Percentiles rank a stretch among this genome's conserved stretches.
Evolutionary conservation across 768 basidiomycete species (phyloP).

Genomic region (Mycena sanguinolenta): DNA sequence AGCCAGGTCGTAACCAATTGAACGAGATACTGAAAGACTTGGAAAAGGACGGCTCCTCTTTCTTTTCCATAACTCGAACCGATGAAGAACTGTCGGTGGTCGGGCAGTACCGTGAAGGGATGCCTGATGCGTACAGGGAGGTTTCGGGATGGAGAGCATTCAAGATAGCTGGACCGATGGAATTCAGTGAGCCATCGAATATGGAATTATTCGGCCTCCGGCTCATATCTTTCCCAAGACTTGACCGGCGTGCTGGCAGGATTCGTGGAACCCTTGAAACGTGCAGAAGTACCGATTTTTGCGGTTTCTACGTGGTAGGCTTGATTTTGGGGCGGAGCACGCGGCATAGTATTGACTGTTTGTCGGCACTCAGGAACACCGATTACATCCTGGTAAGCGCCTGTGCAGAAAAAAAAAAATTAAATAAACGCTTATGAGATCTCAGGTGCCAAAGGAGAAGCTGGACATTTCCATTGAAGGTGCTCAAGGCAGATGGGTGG

Average conservation of each 20-base stretch:
- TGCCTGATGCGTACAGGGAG: constrained; percentile 52
- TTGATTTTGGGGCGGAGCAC: not conserved
- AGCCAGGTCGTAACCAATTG: constrained; percentile 37
- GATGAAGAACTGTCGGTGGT: constrained; percentile 73
- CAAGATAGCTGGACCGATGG: constrained; percentile 76
- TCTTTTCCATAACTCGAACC: constrained; percentile 72
- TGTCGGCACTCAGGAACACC: constrained; percentile 65
- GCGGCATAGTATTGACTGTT: constrained; percentile 17
- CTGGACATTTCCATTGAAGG: constrained; percentile 55
- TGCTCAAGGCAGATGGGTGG: constrained; percentile 68
- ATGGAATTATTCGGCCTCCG: not conserved
- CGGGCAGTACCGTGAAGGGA: constrained; percentile 54
- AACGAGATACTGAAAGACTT: constrained; percentile 51
- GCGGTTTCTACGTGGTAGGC: constrained; percentile 73
- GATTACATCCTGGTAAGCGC: constrained; percentile 65
- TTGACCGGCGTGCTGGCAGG: constrained; percentile 70
- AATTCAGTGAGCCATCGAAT: constrained; percentile 61
- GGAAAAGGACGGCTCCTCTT: constrained; percentile 42
- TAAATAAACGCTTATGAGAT: not conserved
- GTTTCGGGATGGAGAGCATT: constrained; percentile 69
- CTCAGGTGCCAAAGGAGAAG: constrained; percentile 56
- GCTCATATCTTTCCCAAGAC: constrained; percentile 47
- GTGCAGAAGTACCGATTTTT: constrained; percentile 67
- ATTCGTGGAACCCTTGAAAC: constrained; percentile 66
- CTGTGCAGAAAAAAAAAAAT: not conserved